phyloP scores from a whole-genome alignment of 2,329 filamentous ascomycete genomes.

The Ophiocordyceps camponoti-rufipedis region DNA sequence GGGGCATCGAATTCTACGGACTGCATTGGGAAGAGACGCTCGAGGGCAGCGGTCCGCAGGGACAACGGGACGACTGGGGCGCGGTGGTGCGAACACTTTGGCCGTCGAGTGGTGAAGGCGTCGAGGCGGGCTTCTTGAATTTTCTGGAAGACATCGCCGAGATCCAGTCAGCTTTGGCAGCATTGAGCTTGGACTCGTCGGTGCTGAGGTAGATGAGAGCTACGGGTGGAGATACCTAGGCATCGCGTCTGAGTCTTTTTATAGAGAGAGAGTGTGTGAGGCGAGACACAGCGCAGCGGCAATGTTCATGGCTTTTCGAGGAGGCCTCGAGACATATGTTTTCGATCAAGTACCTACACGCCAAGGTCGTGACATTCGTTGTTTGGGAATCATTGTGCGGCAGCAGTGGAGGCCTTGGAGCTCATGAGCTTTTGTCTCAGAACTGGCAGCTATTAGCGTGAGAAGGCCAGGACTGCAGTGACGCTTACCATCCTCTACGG shows the following conservation, averaged over 20 bases:
- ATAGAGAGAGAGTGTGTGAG: too few species aligned
- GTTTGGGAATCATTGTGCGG: neutral
- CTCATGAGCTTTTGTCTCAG: conserved; percentile 26
- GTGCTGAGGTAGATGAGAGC: neutral
- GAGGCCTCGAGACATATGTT: too few species aligned
- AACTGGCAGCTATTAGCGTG: conserved; percentile 10
- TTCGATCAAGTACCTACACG: too few species aligned
- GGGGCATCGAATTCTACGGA: conserved; percentile 15
- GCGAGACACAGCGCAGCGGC: too few species aligned
- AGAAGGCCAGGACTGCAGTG: neutral
- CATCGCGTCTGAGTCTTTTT: too few species aligned
- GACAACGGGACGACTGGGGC: conserved; percentile 13
- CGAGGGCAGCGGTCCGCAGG: conserved; percentile 9
- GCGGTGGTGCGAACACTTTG: conserved; percentile 12
- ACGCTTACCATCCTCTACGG: conserved; percentile 67
- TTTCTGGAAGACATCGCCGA: conserved; percentile 14
- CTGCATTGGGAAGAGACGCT: conserved; percentile 18
- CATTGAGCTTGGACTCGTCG: conserved; percentile 1
- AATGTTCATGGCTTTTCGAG: too few species aligned
- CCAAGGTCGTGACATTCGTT: too few species aligned
- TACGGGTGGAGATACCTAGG: too few species aligned
- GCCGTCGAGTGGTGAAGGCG: conserved; percentile 9
- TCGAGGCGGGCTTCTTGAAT: conserved; percentile 10
- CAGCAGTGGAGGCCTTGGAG: conserved; percentile 5
- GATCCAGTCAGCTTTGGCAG: conserved; percentile 11